Base-by-base conservation (phyloP, 192 early-diverging fungal species). In the Physocladia obscura region DNA sequence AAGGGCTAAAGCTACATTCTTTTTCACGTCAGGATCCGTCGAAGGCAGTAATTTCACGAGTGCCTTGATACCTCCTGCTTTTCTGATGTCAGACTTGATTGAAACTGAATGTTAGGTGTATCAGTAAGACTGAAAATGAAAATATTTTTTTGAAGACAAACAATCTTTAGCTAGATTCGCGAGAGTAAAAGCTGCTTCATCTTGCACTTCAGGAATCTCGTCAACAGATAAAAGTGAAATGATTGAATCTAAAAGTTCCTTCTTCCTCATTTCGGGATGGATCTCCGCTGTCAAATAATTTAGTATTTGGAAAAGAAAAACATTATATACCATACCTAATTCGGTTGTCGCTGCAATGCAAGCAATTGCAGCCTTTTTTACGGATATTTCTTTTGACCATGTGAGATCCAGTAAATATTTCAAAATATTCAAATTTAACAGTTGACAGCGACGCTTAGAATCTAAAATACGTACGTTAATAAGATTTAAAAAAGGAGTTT, bases 1-100 rank as follows among this genome's bases (percentile, higher is more conserved):
- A 1, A 86, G 64, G 17, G 84, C 84, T 49, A 78, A 62, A 1
- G 73, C 84, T 2, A 57, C 62, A 56, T 80, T 84, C 69, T 82
- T 82, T 51, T 84, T 83, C 27, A 84, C 84, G 62, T 86, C 84
- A 4, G 84, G 84, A 73, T 86, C 84, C 0, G 72, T n/a, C 0
- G 73, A 73, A 4, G 82, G 82, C 4, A 86, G 76, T 11, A 83
- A 70, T 34, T 73, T 74, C n/a, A 86, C 82, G 3, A 86, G 69
- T 2, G 80, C 75, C 48, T 76, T 81, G 40, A 86, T 74, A 3
- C 81, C 84, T 21, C 84, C 84, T 34, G 57, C 69, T 48, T 78
- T 82, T 24, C 81, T 49, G 52, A 86, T 86, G 2, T 80, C 81
- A 22, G 80, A 40, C 62, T 86, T 86, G 56, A 80, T 80, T 59